Conservation (phyloP, 108 stramenopile genomes). For the Nitzschia sp. region DNA sequence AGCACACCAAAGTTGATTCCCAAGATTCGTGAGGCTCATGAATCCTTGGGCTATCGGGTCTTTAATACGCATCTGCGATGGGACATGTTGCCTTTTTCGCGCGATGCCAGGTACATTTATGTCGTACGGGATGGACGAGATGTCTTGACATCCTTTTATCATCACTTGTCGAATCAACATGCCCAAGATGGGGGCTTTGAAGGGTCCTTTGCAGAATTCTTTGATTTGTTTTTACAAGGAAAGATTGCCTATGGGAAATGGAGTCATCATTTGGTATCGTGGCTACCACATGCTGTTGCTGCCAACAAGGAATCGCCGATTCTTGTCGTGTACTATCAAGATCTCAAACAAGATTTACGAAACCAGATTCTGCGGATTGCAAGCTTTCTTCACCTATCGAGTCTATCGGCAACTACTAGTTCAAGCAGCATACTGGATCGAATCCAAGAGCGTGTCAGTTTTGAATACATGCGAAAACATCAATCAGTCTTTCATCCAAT, state of each 20-base stretch:
- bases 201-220: conserved; percentile 38
- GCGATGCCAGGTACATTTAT: conserved; percentile 58
- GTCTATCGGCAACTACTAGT: not conserved
- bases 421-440: not conserved
- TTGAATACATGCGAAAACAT: conserved; percentile 4
- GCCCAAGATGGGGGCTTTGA: conserved; percentile 47
- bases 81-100: conserved; percentile 51
- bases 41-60: conserved; percentile 34
- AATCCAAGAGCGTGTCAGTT: conserved; percentile 1
- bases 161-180: conserved; percentile 66
- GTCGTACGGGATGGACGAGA: conserved; percentile 60
- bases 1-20: conserved; percentile 17
- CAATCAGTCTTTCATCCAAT: conserved; percentile 8
- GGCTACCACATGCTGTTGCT: conserved; percentile 12
- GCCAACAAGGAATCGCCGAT: not conserved
- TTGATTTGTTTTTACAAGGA: conserved; percentile 53
- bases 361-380: conserved; percentile 15
- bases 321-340: conserved; percentile 21
- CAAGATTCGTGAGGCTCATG: conserved; percentile 28
- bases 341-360: conserved; percentile 14
- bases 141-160: conserved; percentile 62
- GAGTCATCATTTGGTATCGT: conserved; percentile 58
- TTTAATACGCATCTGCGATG: conserved; percentile 77
- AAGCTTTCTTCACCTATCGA: conserved; percentile 4
- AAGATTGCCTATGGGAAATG: conserved; percentile 54